Conservation (phyloP, 768 basidiomycete genomes). For the Sutorius australiensis region DNA sequence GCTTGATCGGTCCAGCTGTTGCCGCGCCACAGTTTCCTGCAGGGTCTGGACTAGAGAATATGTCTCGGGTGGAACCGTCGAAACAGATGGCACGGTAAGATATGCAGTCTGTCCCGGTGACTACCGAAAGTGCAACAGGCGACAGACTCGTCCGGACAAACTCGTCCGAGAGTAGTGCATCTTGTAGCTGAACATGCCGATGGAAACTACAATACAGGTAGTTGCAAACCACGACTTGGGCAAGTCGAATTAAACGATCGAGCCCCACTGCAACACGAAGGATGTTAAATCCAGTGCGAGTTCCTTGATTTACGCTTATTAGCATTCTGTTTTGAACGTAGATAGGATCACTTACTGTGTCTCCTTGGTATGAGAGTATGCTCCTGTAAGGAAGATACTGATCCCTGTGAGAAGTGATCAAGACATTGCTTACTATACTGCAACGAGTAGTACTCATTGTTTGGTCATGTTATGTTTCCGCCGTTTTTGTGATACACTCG, state of each 20-base stretch:
- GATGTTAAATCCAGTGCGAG: constrained; percentile 30
- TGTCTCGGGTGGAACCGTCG: constrained; percentile 43
- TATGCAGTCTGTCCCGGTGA: constrained; percentile 53
- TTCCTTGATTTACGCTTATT: constrained; percentile 1
- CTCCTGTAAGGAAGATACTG: constrained; percentile 34
- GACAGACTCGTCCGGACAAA: constrained; percentile 46
- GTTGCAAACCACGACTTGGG: constrained; percentile 44
- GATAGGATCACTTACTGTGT: constrained; percentile 7
- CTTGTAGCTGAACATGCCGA: constrained; percentile 23
- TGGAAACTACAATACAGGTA: constrained; percentile 35
- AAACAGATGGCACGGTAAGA: constrained; percentile 46
- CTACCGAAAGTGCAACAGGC: constrained; percentile 49
- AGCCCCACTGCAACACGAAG: constrained; percentile 34
- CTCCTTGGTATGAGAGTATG: constrained; percentile 38
- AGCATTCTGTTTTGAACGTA: neutral
- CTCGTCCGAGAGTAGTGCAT: constrained; percentile 42
- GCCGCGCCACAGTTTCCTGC: no score
- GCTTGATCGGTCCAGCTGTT: constrained; percentile 38
- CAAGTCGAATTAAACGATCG: constrained; percentile 48
- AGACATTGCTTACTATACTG: constrained; percentile 35
- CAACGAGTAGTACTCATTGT: constrained; percentile 4
- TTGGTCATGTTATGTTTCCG: no score
- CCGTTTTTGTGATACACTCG: no score
- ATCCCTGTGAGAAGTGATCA: constrained; percentile 1
- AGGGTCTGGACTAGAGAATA: constrained; percentile 47